phyloP scores from a whole-genome alignment of 2,329 filamentous ascomycete genomes.

The Chaetothyriales sp. region DNA sequence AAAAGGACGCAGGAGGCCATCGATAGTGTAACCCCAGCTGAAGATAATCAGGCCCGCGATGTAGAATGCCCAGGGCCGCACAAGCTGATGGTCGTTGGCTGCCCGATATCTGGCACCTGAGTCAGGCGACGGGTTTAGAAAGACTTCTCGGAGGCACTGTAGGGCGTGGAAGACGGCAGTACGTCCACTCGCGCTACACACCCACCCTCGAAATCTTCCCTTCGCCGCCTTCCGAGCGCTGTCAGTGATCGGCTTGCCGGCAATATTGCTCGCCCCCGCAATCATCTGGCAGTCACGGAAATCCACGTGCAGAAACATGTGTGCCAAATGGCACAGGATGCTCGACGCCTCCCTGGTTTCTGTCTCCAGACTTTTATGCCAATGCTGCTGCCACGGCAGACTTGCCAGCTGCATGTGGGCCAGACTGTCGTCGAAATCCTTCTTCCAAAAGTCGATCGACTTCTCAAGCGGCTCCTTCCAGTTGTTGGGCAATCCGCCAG shows the following conservation, averaged over 20 bases:
- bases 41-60: conserved; percentile 84
- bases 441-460: conserved; percentile 87
- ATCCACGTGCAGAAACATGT: conserved; percentile 96
- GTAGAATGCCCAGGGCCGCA: conserved; percentile 92
- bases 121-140: conserved; percentile 9
- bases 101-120: conserved; percentile 53
- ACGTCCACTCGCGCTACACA: conserved; percentile 68
- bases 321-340: conserved; percentile 80
- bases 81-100: conserved; percentile 74
- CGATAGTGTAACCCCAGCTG: conserved; percentile 82
- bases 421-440: conserved; percentile 72
- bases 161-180: conserved; percentile 87
- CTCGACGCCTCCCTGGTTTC: conserved; percentile 32
- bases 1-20: conserved; percentile 53
- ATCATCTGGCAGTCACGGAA: conserved; percentile 94
- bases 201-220: conserved; percentile 71
- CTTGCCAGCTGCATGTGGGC: conserved; percentile 20
- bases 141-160: conserved; percentile 67
- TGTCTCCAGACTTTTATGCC: not conserved
- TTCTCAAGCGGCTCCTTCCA: conserved; percentile 75
- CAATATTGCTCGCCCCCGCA: conserved; percentile 67
- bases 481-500: conserved; percentile 73
- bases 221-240: conserved; percentile 69
- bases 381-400: conserved; percentile 12
- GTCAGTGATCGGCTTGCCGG: conserved; percentile 70